Base-by-base conservation (phyloP, 257 asterid genomes). In the Penstemon eatonii region DNA sequence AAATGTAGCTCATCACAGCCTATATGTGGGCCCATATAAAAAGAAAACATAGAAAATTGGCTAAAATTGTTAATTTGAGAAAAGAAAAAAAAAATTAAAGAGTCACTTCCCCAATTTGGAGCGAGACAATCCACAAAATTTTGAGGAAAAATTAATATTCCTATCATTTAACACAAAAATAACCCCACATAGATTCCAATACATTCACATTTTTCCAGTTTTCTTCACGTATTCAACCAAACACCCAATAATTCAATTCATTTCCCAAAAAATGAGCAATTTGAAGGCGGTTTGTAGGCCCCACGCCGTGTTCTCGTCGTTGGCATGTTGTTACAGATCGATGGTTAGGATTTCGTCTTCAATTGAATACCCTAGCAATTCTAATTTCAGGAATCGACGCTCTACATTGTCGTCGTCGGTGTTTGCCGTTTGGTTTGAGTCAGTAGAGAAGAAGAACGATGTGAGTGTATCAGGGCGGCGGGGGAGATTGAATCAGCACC, bases 261-360 rank as follows among this genome's bases (percentile, higher is more conserved):
- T 25, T 77, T 6, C 9, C 39, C 37, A 12, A 41, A 64, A 68
- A 60, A 92, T 92, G 98, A 88, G 90, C 78, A 84, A 75, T 81
- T 77, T 86, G 74, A 82, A 95, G 84, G 81, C 75, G 60, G 67
- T 86, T 41, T 88, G 93, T 75, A 72, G 84, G 81, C 96, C 95
- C 65, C 86, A 92, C 44, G 67, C 83, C 2, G 81, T 86, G 67
- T 78, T 86, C 70, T 76, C 87, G 68, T 86, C 89, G 65, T 68
- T 84, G 78, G 80, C 86, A n/a, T 81, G 86, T 65, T 81, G 91
- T 74, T 81, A 75, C 76, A 80, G 87, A 75, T 90, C 96, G 64
- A 66, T 81, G 60, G 81, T 77, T 64, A 76, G 76, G 72, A 81
- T 83, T 79, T 78, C 86, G 46, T 78, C 56, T 13, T 45, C 83